Conservation (phyloP, 2,329 filamentous ascomycete genomes). For the Phaeophleospora eucalypticola region DNA sequence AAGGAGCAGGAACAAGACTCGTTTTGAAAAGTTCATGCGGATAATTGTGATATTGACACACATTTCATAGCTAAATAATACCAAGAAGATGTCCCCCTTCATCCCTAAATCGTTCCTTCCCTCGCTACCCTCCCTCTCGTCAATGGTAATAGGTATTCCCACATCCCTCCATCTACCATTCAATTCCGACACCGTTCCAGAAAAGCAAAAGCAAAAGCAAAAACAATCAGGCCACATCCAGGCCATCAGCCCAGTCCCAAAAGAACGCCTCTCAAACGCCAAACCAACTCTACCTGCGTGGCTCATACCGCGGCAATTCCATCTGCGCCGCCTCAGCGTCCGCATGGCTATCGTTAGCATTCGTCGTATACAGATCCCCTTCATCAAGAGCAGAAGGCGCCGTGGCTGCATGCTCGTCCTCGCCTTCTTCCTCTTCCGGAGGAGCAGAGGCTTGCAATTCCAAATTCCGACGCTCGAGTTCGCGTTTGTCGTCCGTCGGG, state of each 20-base stretch:
- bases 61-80: too few relatives aligned
- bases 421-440: constrained; percentile 12
- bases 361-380: constrained; percentile 13
- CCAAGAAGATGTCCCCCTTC: too few relatives aligned
- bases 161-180: too few relatives aligned
- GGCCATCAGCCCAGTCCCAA: too few relatives aligned
- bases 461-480: constrained; percentile 56
- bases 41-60: too few relatives aligned
- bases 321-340: constrained; percentile 4
- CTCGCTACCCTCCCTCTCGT: too few relatives aligned
- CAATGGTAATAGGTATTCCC: too few relatives aligned
- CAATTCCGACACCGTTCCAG: too few relatives aligned
- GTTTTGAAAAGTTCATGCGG: too few relatives aligned
- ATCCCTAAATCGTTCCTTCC: too few relatives aligned
- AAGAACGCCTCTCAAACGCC: neutral
- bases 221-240: neutral
- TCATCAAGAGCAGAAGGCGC: constrained; percentile 16
- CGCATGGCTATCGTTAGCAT: constrained; percentile 12
- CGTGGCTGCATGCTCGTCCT: constrained; percentile 6
- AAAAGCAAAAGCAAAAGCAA: too few relatives aligned
- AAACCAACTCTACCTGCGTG: neutral
- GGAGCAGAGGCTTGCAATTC: constrained; percentile 42
- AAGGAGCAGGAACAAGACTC: too few relatives aligned
- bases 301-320: constrained; percentile 18
- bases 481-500: constrained; percentile 69